Base-by-base conservation (phyloP, 257 asterid genomes). In the Coffea canephora region DNA sequence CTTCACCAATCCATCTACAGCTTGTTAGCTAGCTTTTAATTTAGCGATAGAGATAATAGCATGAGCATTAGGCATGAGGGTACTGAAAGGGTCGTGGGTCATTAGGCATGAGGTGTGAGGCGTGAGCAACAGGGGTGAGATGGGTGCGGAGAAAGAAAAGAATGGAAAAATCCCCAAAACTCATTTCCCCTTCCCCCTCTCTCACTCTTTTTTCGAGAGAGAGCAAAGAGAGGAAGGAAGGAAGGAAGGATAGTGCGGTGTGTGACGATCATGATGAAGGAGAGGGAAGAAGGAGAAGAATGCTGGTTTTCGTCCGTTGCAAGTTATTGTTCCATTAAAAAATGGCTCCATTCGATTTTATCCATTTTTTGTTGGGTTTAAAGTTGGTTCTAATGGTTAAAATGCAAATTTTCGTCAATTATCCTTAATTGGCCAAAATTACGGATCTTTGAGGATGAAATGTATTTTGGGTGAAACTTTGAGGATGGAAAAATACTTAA, bases 1-100 rank as follows among this genome's bases (percentile, higher is more conserved):
- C 68, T 91, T 89, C 87, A 77, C 88, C 83, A 86, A 87, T 72
- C 89, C 89, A 18, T 90, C 95, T 11, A 89, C 95, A 19, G 97
- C 97, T 77, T 93, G 94, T 85, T 90, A 85, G 27, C 27, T 27
- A 27, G 82, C 31, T 43, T 27, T 11, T 0, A 77, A 55, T 34
- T 59, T 68, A 70, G 48, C 45, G n/a, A 62, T 79, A 84, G 74
- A 62, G 31, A 27, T 27, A 27, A 27, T 27, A 46, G 18, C 16
- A 78, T 69, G 75, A 78, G 59, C 71, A 68, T 68, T 49, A 76
- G 65, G 43, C 16, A 27, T 27, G 11, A 18, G 27, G 27, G 27
- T 16, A 34, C 0, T 23, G 36, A 50, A 72, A 41, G 25, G 8
- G 25, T 10, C 49, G 11, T 73, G 34, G 11, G 10, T 14, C 31